These are phyloP conservation scores for Cordyceps javanica DNA, from an alignment of 2,329 filamentous ascomycete species.

Conservation along the genomic window DNA sequence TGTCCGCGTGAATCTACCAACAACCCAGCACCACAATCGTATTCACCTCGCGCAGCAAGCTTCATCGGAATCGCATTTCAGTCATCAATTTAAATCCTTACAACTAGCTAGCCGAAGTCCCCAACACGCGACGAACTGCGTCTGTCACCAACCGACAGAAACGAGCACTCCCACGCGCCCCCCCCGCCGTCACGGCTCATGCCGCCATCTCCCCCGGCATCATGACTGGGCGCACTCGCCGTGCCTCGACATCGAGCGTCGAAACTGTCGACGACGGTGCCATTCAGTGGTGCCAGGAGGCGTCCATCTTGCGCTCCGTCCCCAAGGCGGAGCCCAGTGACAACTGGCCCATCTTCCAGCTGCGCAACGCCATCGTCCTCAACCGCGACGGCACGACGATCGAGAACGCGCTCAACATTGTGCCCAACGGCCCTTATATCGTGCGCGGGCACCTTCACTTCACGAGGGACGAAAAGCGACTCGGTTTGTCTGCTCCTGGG, in stretches of 20 bases:
- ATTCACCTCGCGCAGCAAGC: neutral
- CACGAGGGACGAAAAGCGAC: slow-evolving; percentile 32
- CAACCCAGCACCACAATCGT: neutral
- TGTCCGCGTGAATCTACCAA: neutral
- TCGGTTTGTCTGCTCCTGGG: slow-evolving; percentile 28
- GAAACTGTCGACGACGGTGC: slow-evolving; percentile 35
- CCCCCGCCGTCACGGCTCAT: slow-evolving; percentile 16
- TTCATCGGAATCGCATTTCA: neutral
- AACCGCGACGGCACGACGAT: slow-evolving; percentile 45
- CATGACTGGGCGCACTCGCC: slow-evolving; percentile 36
- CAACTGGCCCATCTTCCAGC: slow-evolving; percentile 56
- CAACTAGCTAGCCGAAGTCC: neutral
- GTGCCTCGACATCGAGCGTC: slow-evolving; percentile 39
- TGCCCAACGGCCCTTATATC: slow-evolving; percentile 52
- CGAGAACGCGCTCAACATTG: slow-evolving; percentile 56
- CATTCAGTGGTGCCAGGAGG: slow-evolving; percentile 29
- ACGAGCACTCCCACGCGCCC: neutral
- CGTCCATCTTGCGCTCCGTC: slow-evolving; percentile 26
- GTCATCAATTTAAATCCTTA: neutral
- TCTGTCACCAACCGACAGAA: neutral
- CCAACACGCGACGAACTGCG: neutral
- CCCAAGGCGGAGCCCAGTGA: slow-evolving; percentile 30
- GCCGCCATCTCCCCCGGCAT: slow-evolving; percentile 12
- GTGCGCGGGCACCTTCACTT: slow-evolving; percentile 54
- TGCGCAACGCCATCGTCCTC: slow-evolving; percentile 56